phyloP scores from a whole-genome alignment of 1,284 basidiomycete genomes.

The Bondarzewia mesenterica region DNA sequence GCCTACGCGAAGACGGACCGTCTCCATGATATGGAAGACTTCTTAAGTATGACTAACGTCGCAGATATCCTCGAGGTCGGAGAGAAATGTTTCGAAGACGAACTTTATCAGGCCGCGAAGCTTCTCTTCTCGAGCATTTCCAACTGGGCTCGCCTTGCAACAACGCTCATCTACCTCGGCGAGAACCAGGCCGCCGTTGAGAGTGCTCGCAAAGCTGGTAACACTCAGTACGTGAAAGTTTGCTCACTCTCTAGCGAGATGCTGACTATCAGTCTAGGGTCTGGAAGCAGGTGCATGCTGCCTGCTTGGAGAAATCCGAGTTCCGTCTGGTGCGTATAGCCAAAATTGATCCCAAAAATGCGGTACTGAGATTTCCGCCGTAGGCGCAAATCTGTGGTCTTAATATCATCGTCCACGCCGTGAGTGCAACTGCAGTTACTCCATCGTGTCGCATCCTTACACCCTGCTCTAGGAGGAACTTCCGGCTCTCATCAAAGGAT shows the following conservation, averaged over 20 bases:
- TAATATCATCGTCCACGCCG: constrained; percentile 88
- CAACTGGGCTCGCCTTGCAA: constrained; percentile 97
- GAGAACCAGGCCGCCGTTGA: constrained; percentile 99
- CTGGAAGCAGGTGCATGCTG: constrained; percentile 99
- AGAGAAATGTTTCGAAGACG: constrained; percentile 99
- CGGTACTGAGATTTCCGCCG: neutral
- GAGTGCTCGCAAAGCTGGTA: constrained; percentile 97
- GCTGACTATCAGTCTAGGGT: constrained; percentile 47
- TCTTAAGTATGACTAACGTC: constrained; percentile 97
- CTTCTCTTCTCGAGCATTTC: constrained; percentile 94
- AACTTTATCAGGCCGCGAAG: constrained; percentile 96
- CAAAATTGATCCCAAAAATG: neutral
- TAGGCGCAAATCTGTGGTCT: constrained; percentile 97
- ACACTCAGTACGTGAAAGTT: constrained; percentile 72
- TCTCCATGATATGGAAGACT: constrained; percentile 99
- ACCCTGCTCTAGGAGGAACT: constrained; percentile 75
- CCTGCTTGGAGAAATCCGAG: constrained; percentile 95
- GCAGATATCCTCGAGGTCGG: constrained; percentile 94
- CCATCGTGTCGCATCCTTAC: neutral
- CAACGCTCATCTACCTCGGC: constrained; percentile 96
- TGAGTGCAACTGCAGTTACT: constrained; percentile 27
- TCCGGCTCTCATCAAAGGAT: constrained; percentile 71
- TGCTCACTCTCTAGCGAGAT: neutral
- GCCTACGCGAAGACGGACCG: constrained; percentile 97
- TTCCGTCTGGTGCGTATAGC: constrained; percentile 68